These are phyloP conservation scores for Rutstroemia sp. DNA, from an alignment of 2,329 filamentous ascomycete genomes.

Conservation along the genomic window DNA sequence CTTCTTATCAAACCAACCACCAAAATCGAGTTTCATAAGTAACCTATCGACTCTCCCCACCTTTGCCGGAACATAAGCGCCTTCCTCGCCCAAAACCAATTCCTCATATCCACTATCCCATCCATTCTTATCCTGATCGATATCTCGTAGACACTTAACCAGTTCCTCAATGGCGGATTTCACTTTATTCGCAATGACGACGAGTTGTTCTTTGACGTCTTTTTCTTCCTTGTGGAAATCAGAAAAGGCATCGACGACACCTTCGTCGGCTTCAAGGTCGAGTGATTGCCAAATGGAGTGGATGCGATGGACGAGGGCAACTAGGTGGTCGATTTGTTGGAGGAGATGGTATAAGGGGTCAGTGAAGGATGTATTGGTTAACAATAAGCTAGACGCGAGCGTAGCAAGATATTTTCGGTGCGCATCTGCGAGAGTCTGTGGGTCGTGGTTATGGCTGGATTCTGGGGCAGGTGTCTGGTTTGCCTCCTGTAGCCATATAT, in stretches of 20 bases:
- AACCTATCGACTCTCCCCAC: conserved; percentile 76
- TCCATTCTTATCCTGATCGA: conserved; percentile 37
- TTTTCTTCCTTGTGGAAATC: conserved; percentile 66
- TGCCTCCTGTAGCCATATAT: conserved; percentile 36
- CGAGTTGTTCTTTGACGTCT: conserved; percentile 58
- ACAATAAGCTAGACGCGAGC: conserved; percentile 58
- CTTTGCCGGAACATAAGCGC: conserved; percentile 59
- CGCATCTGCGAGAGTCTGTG: conserved; percentile 73
- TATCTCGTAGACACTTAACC: conserved; percentile 46
- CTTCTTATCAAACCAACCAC: conserved; percentile 28
- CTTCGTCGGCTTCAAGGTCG: conserved; percentile 76
- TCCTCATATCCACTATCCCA: conserved; percentile 30
- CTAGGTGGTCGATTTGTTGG: conserved; percentile 71
- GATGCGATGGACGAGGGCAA: conserved; percentile 68
- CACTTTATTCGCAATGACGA: conserved; percentile 54
- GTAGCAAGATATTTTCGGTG: conserved; percentile 70
- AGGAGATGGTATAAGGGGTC: conserved; percentile 59
- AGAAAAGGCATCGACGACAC: conserved; percentile 68
- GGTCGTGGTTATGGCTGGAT: conserved; percentile 52
- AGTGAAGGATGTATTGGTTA: conserved; percentile 58
- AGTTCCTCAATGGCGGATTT: conserved; percentile 59
- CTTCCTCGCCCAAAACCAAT: conserved; percentile 34
- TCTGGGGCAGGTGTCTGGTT: conserved; percentile 18
- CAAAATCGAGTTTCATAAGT: conserved; percentile 78
- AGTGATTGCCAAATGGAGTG: conserved; percentile 69